Evolutionary conservation across 306 rosid species (phyloP), one percentile per base, ranked within the genome.

Genomic region (Casuarina glauca): DNA sequence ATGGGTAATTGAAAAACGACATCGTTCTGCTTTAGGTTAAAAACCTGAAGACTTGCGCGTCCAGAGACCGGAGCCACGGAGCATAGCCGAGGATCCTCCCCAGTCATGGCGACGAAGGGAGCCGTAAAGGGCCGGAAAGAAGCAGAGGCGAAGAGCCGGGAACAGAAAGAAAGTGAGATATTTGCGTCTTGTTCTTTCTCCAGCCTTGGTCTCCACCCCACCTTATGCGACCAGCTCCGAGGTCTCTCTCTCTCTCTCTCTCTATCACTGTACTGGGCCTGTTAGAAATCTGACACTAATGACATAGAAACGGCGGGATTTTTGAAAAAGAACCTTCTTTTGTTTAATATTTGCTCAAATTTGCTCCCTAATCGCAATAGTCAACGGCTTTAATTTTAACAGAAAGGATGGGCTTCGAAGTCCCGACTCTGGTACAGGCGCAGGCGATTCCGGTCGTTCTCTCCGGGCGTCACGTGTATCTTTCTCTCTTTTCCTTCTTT

Each of bases 371-470:
- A 16, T 64, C 32, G 11, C 32, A 64, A 64, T 38, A 26, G 15
- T n/a, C 32, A 36, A 26, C 11, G 12, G 70, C 49, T 38, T 17
- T 43, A 52, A 32, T 45, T 32, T 43, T 4, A 76, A 54, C 83
- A 94, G 98, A 92, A 46, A 89, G 96, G 79, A 57, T 94, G 93
- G 90, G 93, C 1, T 94, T 89, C 78, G 93, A 92, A 80, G 91
- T 68, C 74, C 98, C 97, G 9, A 94, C 98, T 4, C 70, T 83
- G 75, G 91, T 94, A 0, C 98, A 92, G 82, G 98, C 97, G 79
- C 88, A 94, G 76, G 89, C 96, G 0, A 90, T 94, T 75, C 97
- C 97, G 62, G 89, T 90, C 32, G 80, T 92, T 78, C 89, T 94
- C 72, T 83, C 96, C 6, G 96, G 97, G 32, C 93, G 93, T 60